A percentile compares a stretch with the other conserved stretches of the same genome.
These are phyloP conservation scores for Drechslerella dactyloides DNA, from an alignment of 2,329 filamentous ascomycete species.

Conservation along the genomic window DNA sequence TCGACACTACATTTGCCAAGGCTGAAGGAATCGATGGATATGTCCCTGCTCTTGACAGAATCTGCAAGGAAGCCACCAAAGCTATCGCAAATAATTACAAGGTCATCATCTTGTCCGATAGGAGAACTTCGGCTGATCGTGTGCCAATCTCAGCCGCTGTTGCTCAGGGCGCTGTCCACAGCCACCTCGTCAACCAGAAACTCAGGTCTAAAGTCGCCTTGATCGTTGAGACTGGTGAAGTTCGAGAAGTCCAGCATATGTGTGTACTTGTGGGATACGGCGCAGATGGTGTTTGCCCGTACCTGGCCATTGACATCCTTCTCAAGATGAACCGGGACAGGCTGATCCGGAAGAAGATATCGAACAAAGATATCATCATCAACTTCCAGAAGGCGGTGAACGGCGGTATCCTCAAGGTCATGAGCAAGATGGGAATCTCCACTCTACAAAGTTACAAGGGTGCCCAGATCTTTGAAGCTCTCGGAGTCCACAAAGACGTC, in stretches of 20 bases:
- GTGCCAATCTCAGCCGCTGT: conserved; percentile 85
- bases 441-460: conserved; percentile 96
- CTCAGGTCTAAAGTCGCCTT: conserved; percentile 89
- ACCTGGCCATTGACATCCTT: conserved; percentile 94
- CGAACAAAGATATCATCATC: conserved; percentile 79
- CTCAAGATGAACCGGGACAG: conserved; percentile 94
- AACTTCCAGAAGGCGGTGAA: conserved; percentile 98
- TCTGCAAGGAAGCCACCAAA: conserved; percentile 82
- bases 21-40: conserved; percentile 81
- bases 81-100: conserved; percentile 83
- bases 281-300: conserved; percentile 91
- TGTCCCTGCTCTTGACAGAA: conserved; percentile 81
- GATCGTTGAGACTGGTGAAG: conserved; percentile 89
- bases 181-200: conserved; percentile 93
- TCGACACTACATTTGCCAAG: conserved; percentile 94
- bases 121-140: conserved; percentile 79
- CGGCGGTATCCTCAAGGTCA: conserved; percentile 95
- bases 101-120: conserved; percentile 87
- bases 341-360: conserved; percentile 86
- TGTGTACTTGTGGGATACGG: conserved; percentile 96
- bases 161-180: conserved; percentile 91
- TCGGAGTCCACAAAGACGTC: conserved; percentile 88
- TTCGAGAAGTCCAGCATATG: conserved; percentile 97
- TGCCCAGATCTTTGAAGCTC: conserved; percentile 95
- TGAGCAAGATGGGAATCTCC: conserved; percentile 99